Evolutionary conservation across 495 filamentous ascomycete species (phyloP), one percentile per base, ranked within the genome.

Genomic region (Stereocaulon alpinum): DNA sequence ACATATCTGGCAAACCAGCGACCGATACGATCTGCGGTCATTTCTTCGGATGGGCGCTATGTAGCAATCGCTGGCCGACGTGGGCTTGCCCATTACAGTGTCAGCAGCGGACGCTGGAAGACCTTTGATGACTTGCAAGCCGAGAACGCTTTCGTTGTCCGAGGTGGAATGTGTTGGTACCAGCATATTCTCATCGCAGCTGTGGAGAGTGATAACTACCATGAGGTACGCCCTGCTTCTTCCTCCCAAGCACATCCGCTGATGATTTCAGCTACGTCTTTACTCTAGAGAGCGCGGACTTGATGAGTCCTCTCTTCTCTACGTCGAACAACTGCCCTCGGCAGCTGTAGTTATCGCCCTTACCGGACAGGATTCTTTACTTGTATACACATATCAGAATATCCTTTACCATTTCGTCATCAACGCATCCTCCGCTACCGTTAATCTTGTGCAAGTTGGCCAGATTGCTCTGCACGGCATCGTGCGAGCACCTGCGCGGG

Each of bases 121-220:
- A 91, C 86, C 0, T 97, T 97, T 70, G 82, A 85, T 55, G 88
- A 93, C 64, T 77, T 84, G 27, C 82, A 76, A 45, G 79, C 85
- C 64, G 92, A 96, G 67, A 89, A 93, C 62, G 86, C 88, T 41
- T 97, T 99, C 67, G 80, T 88, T 27, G 88, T 99, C 24, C 77
- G 91, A 61, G 94, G 94, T 24, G 94, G 94, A 0, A 95, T 99
- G 90, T 96, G 91, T 66, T 99, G 94, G 94, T 89, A 91, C 66
- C 91, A 94, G 57, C 94, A 99, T 70, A 88, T 97, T 24, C 73
- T 99, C 18, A 88, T 99, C 59, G 90, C 90, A 44, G 89, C 92
- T n/a, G 85, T 95, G 34, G 94, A 97, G 69, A 82, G 83, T 49
- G 86, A 88, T 63, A 82, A 83, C 60, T 82, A 83, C 20, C 90